phyloP scores from a whole-genome alignment of 139 green algal species.

The Pedinophyceae sp. region DNA sequence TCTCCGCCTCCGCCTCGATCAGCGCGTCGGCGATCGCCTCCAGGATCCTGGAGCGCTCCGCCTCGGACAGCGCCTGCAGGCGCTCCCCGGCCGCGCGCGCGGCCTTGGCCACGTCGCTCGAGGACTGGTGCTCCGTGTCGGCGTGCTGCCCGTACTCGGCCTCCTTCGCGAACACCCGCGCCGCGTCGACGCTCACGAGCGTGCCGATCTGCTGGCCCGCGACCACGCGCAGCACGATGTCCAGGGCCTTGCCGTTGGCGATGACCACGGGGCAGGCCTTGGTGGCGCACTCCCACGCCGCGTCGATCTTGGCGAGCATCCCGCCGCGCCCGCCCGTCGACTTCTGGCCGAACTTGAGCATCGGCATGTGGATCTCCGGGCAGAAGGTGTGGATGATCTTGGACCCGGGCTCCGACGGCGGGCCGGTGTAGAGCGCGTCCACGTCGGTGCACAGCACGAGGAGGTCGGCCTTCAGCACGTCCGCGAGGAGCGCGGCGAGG shows the following conservation, averaged over 20 bases:
- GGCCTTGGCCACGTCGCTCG: no score
- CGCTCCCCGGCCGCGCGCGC: no score
- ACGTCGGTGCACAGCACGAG: conserved; percentile 42
- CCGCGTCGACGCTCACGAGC: conserved; percentile 5
- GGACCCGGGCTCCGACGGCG: conserved; percentile 18
- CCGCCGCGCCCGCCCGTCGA: conserved; percentile 28
- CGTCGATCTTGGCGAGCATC: conserved; percentile 38
- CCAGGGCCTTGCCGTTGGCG: conserved; percentile 23
- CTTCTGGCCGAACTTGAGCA: conserved; percentile 27
- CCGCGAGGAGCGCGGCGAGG: conserved; percentile 34
- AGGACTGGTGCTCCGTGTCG: no score
- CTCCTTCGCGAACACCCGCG: neutral
- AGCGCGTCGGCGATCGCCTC: no score
- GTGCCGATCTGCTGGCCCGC: conserved; percentile 29
- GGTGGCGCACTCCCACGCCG: conserved; percentile 29
- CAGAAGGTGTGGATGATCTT: conserved; percentile 30
- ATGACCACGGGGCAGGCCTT: conserved; percentile 31
- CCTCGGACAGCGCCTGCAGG: no score
- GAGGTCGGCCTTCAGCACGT: conserved; percentile 37
- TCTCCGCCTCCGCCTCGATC: no score
- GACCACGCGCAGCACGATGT: conserved; percentile 18
- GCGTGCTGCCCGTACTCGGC: no score
- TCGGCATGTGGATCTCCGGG: conserved; percentile 19
- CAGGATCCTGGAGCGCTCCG: no score
- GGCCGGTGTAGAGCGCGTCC: conserved; percentile 34